phyloP scores from a whole-genome alignment of 2,329 filamentous ascomycete genomes.

The Acephala macrosclerotiorum region DNA sequence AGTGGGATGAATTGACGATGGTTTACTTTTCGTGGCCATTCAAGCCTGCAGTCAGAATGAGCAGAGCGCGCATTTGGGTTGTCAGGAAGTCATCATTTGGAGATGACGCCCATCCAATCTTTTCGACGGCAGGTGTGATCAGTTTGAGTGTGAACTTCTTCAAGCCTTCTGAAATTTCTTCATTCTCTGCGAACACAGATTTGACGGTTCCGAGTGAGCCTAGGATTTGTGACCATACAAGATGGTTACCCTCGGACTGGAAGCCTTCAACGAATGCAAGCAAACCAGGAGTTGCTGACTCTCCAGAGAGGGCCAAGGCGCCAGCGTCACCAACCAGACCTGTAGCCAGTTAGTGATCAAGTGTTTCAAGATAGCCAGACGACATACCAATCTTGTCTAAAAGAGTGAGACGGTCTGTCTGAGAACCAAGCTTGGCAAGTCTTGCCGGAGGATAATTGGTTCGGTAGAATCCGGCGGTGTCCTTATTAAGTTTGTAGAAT shows the following conservation, averaged over 20 bases:
- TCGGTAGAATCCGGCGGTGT: slow-evolving; percentile 81
- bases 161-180: slow-evolving; percentile 73
- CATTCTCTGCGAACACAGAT: slow-evolving; percentile 83
- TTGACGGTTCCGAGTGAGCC: slow-evolving; percentile 79
- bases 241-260: slow-evolving; percentile 78
- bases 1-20: no score
- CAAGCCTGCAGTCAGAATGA: slow-evolving; percentile 78
- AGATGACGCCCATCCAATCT: slow-evolving; percentile 86
- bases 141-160: slow-evolving; percentile 82
- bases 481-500: slow-evolving; percentile 94
- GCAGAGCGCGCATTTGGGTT: slow-evolving; percentile 80
- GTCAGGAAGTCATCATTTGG: slow-evolving; percentile 81
- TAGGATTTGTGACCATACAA: slow-evolving; percentile 89
- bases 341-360: slow-evolving; percentile 14
- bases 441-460: slow-evolving; percentile 91
- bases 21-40: slow-evolving; percentile 78
- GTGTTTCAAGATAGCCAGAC: not conserved
- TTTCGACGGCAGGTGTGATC: slow-evolving; percentile 75
- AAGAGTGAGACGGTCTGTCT: slow-evolving; percentile 77
- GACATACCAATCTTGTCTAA: slow-evolving; percentile 84
- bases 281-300: slow-evolving; percentile 81
- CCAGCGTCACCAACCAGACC: slow-evolving; percentile 84
- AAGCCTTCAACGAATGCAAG: slow-evolving; percentile 88
- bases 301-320: slow-evolving; percentile 86
- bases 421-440: slow-evolving; percentile 79